Evolutionary conservation across 805 yeast species (phyloP).

Genomic region (Torulaspora delbrueckii): DNA sequence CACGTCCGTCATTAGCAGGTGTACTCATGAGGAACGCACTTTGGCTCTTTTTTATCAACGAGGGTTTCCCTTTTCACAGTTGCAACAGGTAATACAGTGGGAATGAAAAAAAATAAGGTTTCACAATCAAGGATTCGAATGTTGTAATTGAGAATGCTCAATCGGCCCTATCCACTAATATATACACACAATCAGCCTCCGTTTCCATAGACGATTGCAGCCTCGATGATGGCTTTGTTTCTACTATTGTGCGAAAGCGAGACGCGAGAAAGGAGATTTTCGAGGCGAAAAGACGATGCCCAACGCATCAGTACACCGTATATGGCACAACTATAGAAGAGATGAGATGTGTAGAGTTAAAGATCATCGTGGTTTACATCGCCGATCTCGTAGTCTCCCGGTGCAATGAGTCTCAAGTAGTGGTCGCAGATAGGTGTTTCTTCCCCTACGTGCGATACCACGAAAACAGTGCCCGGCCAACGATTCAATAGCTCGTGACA

Average conservation of each 20-base stretch:
- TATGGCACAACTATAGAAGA: not conserved
- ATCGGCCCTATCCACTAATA: not conserved
- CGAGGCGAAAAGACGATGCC: not conserved
- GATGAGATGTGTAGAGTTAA: not conserved
- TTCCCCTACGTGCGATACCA: slow-evolving; percentile 73
- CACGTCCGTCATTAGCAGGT: slow-evolving; percentile 21
- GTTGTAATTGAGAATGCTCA: not conserved
- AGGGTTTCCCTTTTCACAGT: not conserved
- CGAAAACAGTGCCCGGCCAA: slow-evolving; percentile 67
- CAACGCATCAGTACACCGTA: slow-evolving; percentile 4
- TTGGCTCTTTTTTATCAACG: not conserved
- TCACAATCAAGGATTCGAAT: not conserved
- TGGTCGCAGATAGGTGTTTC: slow-evolving; percentile 74
- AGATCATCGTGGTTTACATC: slow-evolving; percentile 3
- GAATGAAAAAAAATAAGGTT: not conserved
- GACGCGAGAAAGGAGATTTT: slow-evolving; percentile 3
- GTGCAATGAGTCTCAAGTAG: slow-evolving; percentile 32
- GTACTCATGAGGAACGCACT: slow-evolving; percentile 9
- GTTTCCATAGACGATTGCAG: not conserved
- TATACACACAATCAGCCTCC: not conserved
- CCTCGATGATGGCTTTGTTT: not conserved
- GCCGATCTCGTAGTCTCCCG: slow-evolving; percentile 37
- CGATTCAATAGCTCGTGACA: slow-evolving; percentile 49
- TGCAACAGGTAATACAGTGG: not conserved
- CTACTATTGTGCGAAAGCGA: slow-evolving; percentile 1